A percentile compares a stretch with the other conserved stretches of the same genome.
phyloP scores from a whole-genome alignment of 257 asterid species.

The Anisodus acutangulus region DNA sequence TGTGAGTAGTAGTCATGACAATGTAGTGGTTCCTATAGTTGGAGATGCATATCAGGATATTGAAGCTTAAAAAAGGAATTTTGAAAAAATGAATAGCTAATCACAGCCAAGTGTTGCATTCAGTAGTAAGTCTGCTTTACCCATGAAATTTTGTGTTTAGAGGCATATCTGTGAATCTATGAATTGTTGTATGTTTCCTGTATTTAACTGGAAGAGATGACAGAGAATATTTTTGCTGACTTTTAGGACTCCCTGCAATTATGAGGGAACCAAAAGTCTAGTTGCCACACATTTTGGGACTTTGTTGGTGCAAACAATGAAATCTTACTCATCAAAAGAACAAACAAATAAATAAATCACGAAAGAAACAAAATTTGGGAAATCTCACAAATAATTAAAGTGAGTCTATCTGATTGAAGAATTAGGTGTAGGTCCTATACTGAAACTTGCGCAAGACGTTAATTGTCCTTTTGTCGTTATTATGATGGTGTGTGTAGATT shows the following conservation, averaged over 20 bases:
- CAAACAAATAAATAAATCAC: not conserved
- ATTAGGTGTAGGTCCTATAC: conserved; percentile 17
- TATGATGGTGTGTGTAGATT: not conserved
- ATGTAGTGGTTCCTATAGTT: not conserved
- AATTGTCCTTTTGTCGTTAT: not conserved
- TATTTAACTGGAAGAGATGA: not conserved
- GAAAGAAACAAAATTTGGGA: not conserved
- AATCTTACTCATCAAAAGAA: not conserved
- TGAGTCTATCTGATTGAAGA: not conserved
- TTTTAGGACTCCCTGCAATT: not conserved
- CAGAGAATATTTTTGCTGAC: not conserved
- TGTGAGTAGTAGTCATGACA: not conserved
- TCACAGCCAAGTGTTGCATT: not conserved
- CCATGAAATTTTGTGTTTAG: not conserved
- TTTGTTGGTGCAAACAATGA: not conserved
- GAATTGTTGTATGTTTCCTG: not conserved
- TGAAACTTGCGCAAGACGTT: conserved; percentile 16
- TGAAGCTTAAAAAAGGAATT: not conserved
- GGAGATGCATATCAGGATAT: not conserved
- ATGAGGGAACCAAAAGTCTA: not conserved
- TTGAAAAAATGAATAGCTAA: not conserved
- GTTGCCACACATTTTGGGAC: not conserved
- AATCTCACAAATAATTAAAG: not conserved
- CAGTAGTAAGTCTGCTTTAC: not conserved
- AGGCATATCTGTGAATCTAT: not conserved